Percentiles rank a stretch among this genome's conserved stretches.
phyloP scores from a whole-genome alignment of 2,329 filamentous ascomycete species.

The Xylariaceae sp. region DNA sequence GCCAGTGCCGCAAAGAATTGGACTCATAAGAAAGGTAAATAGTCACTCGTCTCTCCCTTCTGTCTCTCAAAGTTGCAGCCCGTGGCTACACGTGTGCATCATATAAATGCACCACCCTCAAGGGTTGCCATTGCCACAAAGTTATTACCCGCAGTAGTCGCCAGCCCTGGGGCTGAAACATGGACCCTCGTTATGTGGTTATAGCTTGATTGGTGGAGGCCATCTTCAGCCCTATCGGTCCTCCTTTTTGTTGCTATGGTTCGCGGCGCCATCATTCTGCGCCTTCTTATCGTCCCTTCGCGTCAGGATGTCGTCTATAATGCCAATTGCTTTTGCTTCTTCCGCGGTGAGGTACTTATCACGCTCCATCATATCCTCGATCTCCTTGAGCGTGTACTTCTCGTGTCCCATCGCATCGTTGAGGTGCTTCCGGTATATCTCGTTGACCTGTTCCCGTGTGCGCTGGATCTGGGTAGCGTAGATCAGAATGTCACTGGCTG shows the following conservation, averaged over 20 bases:
- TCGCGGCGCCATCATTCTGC: constrained; percentile 1
- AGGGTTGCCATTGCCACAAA: background rate
- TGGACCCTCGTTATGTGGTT: background rate
- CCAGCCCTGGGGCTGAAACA: background rate
- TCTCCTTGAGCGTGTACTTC: constrained; percentile 72
- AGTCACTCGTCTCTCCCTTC: background rate
- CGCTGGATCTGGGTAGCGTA: constrained; percentile 95
- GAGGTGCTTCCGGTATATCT: constrained; percentile 82
- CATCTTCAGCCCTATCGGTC: background rate
- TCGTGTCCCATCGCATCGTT: constrained; percentile 71
- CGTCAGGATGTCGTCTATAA: constrained; percentile 83
- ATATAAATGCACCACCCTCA: background rate
- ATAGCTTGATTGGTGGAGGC: background rate
- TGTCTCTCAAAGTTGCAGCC: background rate
- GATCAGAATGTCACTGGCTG: constrained; percentile 80
- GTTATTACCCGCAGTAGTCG: background rate
- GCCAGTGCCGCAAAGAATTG: background rate
- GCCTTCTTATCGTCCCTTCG: constrained; percentile 46
- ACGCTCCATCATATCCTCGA: constrained; percentile 93
- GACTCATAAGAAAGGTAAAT: background rate
- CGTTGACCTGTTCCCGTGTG: constrained; percentile 77
- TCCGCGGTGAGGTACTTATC: constrained; percentile 89
- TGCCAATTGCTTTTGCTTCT: constrained; percentile 83
- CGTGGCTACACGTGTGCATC: background rate
- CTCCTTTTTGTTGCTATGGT: background rate